Base-by-base conservation (phyloP, 441 rosid genomes). In the Populus hybrid region DNA sequence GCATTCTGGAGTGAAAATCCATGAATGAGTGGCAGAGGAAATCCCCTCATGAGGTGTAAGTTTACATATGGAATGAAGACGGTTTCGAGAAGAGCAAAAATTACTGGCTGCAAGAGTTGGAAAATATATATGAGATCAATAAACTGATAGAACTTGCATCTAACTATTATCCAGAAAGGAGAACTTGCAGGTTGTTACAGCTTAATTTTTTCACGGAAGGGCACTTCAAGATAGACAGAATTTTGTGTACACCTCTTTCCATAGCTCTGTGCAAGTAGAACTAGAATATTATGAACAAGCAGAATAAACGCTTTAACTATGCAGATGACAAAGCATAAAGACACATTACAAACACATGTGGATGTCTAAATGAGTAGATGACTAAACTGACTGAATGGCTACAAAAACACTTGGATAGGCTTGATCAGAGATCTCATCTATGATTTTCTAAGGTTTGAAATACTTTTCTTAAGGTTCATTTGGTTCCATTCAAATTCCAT, bases 31-130 rank as follows among this genome's bases (percentile, higher is more conserved):
- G 95, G 97, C 84, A 94, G 78, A 1, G 91, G 87, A 78, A 89
- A 89, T 65, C 98, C 95, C 79, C 76, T 87, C 76, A 77, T 78
- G n/a, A 91, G 88, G 35, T 77, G 92, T 16, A 77, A 70, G 74
- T 93, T 94, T 72, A 88, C 87, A 10, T 85, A 86, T 0, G 98
- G 97, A 73, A 93, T 72, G 84, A 93, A 81, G 77, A 84, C 67
- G 1, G 90, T 87, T 76, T 90, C 81, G n/a, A 93, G 86, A 73
- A 90, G 31, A 50, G 77, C 86, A 26, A 84, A 84, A 64, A 87
- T 79, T 16, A 84, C 82, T 2, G 88, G 82, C 97, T 93, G 88
- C 81, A 80, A 59, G 45, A 12, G 33, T 69, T 26, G 65, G 21
- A 45, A 31, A n/a, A 24, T 18, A 6, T 40, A 3, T 10, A 12